Evolutionary conservation across 2,329 filamentous ascomycete species (phyloP).

Genomic region (Zymoseptoria brevis): DNA sequence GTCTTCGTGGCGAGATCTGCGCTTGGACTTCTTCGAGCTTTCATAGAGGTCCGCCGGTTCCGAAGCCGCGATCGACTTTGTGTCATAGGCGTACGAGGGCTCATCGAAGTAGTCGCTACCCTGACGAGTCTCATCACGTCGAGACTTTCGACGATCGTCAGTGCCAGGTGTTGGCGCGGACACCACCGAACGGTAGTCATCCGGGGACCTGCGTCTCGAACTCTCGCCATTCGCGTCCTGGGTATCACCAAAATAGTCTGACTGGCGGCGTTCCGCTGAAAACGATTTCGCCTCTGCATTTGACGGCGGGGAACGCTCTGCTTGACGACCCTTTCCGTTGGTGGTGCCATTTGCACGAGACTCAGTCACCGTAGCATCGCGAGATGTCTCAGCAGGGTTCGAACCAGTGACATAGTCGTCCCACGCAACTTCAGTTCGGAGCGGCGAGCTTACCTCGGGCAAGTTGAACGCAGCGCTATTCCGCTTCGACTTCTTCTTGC

Average conservation of each 20-base stretch:
- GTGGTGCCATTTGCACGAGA: conserved; percentile 6
- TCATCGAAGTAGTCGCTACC: conserved; percentile 32
- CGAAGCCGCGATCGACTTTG: conserved; percentile 35
- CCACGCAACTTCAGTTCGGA: conserved; percentile 38
- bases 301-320: conserved; percentile 9
- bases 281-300: not conserved
- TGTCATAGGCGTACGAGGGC: conserved; percentile 28
- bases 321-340: not conserved
- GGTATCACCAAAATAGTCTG: conserved; percentile 2
- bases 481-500: conserved; percentile 40
- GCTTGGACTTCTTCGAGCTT: conserved; percentile 30
- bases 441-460: conserved; percentile 35
- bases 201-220: conserved; percentile 15
- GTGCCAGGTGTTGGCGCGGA: conserved; percentile 26
- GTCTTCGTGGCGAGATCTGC: conserved; percentile 34
- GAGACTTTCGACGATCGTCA: conserved; percentile 27
- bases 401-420: conserved; percentile 34
- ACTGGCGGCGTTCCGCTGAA: not conserved
- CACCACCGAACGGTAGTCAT: conserved; percentile 20
- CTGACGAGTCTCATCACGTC: conserved; percentile 19
- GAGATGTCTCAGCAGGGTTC: conserved; percentile 1
- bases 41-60: conserved; percentile 36
- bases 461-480: conserved; percentile 36
- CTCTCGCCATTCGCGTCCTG: conserved; percentile 8
- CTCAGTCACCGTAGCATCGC: conserved; percentile 1